Conservation (phyloP, 78 protist species). For the Chrysochromulina parva region DNA sequence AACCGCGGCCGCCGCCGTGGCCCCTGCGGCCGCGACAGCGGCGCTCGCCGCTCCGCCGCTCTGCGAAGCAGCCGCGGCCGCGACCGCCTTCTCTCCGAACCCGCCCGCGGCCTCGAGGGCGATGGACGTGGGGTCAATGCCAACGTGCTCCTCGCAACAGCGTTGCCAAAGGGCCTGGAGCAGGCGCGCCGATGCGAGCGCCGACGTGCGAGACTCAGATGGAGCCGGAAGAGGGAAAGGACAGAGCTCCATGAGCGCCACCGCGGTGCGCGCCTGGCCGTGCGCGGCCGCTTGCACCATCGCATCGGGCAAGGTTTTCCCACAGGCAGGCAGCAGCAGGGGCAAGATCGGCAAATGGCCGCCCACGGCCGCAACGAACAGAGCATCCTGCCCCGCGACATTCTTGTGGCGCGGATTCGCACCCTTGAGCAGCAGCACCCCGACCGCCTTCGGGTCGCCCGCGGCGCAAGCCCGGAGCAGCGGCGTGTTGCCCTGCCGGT, state of each 20-base stretch:
- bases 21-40: no score
- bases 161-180: background rate
- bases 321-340: background rate
- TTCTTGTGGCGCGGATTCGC: background rate
- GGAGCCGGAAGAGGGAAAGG: background rate
- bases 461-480: background rate
- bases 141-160: background rate
- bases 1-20: no score
- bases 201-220: background rate
- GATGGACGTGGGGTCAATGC: no score
- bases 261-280: background rate
- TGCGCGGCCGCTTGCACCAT: background rate
- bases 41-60: no score
- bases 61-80: no score
- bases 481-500: background rate
- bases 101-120: no score
- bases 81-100: no score
- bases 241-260: background rate
- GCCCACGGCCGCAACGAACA: background rate
- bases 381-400: background rate
- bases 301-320: background rate
- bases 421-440: background rate
- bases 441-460: background rate
- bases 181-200: background rate
- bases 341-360: background rate